Base-by-base conservation (phyloP, 2,329 filamentous ascomycete genomes). In the Tetracladium maxilliforme region DNA sequence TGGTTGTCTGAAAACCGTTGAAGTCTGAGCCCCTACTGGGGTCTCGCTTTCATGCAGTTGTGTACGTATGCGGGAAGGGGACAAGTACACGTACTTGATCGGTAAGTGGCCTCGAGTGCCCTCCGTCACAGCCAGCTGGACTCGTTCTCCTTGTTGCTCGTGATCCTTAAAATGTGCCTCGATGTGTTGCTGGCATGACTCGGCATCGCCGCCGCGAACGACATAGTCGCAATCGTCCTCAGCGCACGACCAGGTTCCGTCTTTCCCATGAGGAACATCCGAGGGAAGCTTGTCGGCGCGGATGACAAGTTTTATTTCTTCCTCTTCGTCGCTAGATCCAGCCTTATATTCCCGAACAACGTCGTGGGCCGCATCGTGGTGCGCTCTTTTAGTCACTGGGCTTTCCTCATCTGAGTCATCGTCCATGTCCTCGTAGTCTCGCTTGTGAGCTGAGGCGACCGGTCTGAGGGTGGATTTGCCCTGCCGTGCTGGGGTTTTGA, bases 241-340 rank as follows among this genome's bases (percentile, higher is more conserved):
- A 5, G 63, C 61, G 38, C 77, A 83, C 2, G 52, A 54, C 75
- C 76, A 83, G 0, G 69, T 70, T 26, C 73, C 64, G 30, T 70
- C 58, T 0, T 69, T 64, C 0, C 67, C 71, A 17, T 58, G 53
- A 1, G 67, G 57, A 4, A 44, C 47, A 6, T 52, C 49, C 4
- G 60, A 57, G 1, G 63, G 64, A 8, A 67, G 37, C 23, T 47
- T 56, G 27, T 69, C 17, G 18, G 32, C 16, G 22, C 20, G 28
- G 11, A 20, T 28, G 12, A 35, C 10, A 13, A 14, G 21, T 23
- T 23, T 13, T 9, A 8, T 9, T 14, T 23, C 21, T 9, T 23
- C 12, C 21, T 25, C 14, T 19, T 19, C 18, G 18, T 11, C 11
- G 8, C 18, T 8, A 19, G n/a, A 9, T 11, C 18, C 8, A 8